phyloP scores from a whole-genome alignment of 2,329 filamentous ascomycete species.

The Diaporthe sp. region DNA sequence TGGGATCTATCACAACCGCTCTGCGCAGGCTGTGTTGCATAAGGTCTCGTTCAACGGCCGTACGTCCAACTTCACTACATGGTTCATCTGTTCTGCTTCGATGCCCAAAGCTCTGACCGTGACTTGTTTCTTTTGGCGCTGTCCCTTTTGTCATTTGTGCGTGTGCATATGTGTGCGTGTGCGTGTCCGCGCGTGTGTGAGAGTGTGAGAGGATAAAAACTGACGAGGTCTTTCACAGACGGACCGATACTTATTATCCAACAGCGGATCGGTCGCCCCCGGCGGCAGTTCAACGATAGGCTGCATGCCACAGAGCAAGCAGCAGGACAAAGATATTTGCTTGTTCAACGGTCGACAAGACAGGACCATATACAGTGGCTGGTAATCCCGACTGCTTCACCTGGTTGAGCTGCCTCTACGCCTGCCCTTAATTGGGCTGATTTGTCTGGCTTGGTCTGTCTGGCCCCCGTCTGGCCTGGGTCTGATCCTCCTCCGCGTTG shows the following conservation, averaged over 20 bases:
- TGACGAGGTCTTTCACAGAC: constrained; percentile 27
- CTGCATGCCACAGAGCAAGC: constrained; percentile 10
- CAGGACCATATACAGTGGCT: neutral
- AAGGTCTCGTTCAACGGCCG: constrained; percentile 18
- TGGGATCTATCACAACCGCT: constrained; percentile 4
- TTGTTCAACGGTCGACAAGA: constrained; percentile 27
- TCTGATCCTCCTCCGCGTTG: neutral
- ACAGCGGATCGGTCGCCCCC: constrained; percentile 21
- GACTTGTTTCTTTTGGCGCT: neutral
- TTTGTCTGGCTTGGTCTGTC: constrained; percentile 5
- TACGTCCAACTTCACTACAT: constrained; percentile 19
- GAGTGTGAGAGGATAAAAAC: constrained; percentile 16
- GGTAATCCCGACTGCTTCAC: neutral
- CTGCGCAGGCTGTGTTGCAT: constrained; percentile 5
- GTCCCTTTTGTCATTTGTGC: neutral
- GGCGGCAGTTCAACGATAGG: constrained; percentile 15
- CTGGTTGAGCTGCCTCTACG: neutral
- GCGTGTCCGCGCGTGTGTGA: constrained; percentile 16
- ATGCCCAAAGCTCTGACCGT: neutral
- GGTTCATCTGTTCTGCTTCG: constrained; percentile 11
- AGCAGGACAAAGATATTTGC: constrained; percentile 21
- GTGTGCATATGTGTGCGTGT: neutral
- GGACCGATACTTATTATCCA: constrained; percentile 12
- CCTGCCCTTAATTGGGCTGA: constrained; percentile 18
- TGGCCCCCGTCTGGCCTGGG: neutral